These are phyloP conservation scores for Arctostaphylos glauca DNA, from an alignment of 148 eudicot genomes.

Conservation along the genomic window DNA sequence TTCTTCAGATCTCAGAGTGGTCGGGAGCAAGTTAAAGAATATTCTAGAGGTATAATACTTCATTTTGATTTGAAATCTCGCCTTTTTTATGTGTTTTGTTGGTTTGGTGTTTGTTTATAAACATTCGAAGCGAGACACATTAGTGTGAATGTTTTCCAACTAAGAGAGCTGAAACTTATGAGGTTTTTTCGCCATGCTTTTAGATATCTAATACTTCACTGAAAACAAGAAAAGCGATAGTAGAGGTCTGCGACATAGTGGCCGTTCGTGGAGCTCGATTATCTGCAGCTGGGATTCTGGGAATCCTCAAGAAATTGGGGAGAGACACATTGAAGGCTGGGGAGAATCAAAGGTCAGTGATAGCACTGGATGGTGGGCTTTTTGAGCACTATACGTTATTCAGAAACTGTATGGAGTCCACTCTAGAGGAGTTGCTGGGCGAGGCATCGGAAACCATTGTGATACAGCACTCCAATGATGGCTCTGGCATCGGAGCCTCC, in stretches of 20 bases:
- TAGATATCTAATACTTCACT: slow-evolving; percentile 75
- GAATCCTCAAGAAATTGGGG: slow-evolving; percentile 75
- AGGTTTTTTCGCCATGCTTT: background rate
- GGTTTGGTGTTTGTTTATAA: slow-evolving; percentile 4
- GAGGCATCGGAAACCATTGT: slow-evolving; percentile 52
- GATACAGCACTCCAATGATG: slow-evolving; percentile 78
- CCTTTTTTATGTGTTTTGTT: background rate
- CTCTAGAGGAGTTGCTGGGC: slow-evolving; percentile 72
- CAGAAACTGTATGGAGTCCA: slow-evolving; percentile 65
- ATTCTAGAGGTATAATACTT: slow-evolving; percentile 58
- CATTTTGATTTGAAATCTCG: background rate
- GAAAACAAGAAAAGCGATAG: slow-evolving; percentile 66
- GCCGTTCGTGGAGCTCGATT: slow-evolving; percentile 87
- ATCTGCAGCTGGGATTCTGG: slow-evolving; percentile 87
- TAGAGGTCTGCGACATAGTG: slow-evolving; percentile 63
- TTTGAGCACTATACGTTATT: slow-evolving; percentile 79
- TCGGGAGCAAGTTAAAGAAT: slow-evolving; percentile 71
- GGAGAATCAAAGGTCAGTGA: slow-evolving; percentile 58
- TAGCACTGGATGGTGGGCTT: slow-evolving; percentile 84
- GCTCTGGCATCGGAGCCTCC: slow-evolving; percentile 93
- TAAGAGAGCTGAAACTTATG: background rate
- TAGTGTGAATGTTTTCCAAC: background rate
- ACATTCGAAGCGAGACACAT: background rate
- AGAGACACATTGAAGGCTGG: slow-evolving; percentile 58
- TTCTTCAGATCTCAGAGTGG: slow-evolving; percentile 76